phyloP scores from a whole-genome alignment of 441 rosid genomes.

The Euphorbia schlechtendalii region DNA sequence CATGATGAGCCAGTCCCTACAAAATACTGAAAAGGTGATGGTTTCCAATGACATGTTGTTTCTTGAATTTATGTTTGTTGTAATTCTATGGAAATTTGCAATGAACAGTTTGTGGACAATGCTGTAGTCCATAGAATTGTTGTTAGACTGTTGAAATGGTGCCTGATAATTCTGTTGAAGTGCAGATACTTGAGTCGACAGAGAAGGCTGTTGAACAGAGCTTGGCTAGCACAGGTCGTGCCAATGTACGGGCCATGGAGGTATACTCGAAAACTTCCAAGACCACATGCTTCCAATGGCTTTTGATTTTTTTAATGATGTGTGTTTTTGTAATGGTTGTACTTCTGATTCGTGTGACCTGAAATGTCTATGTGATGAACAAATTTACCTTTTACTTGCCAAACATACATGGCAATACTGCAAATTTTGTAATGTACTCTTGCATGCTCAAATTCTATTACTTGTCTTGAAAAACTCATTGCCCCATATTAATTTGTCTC shows the following conservation, averaged over 20 bases:
- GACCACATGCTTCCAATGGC: slow-evolving; percentile 88
- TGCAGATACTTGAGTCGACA: slow-evolving; percentile 84
- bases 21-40: slow-evolving; percentile 69
- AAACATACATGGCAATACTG: neutral
- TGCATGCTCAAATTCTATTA: no score
- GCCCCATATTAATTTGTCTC: no score
- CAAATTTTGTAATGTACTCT: neutral
- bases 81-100: slow-evolving; percentile 2
- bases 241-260: slow-evolving; percentile 52
- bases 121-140: no score
- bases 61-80: neutral
- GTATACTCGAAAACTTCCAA: slow-evolving; percentile 63
- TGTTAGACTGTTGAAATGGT: neutral
- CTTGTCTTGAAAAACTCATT: no score
- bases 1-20: slow-evolving; percentile 63
- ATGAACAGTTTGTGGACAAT: no score
- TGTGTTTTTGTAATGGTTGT: slow-evolving; percentile 83
- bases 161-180: slow-evolving; percentile 10
- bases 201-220: slow-evolving; percentile 86
- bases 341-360: slow-evolving; percentile 67
- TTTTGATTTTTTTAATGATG: slow-evolving; percentile 59
- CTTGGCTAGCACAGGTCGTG: slow-evolving; percentile 77
- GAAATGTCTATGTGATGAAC: slow-evolving; percentile 4
- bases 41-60: neutral
- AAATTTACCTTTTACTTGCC: neutral